A percentile compares a stretch with the other conserved stretches of the same genome.
Conservation (phyloP, 2,329 filamentous ascomycete genomes). For the Akanthomyces dipterigenus region DNA sequence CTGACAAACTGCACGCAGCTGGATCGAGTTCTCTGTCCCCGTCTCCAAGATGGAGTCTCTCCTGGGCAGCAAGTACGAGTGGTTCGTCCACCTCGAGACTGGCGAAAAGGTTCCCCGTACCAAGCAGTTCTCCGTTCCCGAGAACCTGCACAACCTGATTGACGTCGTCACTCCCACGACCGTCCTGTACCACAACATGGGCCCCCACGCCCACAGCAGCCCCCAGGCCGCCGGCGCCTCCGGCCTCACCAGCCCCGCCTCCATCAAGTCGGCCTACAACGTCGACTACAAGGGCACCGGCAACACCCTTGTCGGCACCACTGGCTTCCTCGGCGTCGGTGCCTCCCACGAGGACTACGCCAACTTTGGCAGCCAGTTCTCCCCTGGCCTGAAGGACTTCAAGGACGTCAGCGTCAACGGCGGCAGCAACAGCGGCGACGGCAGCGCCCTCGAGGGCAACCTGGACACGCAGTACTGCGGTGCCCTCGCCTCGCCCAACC, state of each 20-base stretch:
- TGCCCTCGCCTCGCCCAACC: slow-evolving; percentile 12
- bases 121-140: slow-evolving; percentile 15
- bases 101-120: slow-evolving; percentile 11
- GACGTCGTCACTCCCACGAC: slow-evolving; percentile 16
- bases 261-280: slow-evolving; percentile 13
- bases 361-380: slow-evolving; percentile 3
- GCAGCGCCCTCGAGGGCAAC: slow-evolving; percentile 14
- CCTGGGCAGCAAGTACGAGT: slow-evolving; percentile 8
- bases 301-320: slow-evolving; percentile 12
- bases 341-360: slow-evolving; percentile 12
- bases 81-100: slow-evolving; percentile 6
- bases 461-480: slow-evolving; percentile 14
- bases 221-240: not conserved
- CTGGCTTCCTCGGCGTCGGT: slow-evolving; percentile 12
- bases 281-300: slow-evolving; percentile 14
- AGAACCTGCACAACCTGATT: slow-evolving; percentile 13
- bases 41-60: slow-evolving; percentile 11
- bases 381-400: slow-evolving; percentile 9
- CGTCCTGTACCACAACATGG: slow-evolving; percentile 11
- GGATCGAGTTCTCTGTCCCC: slow-evolving; percentile 10
- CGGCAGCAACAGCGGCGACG: slow-evolving; percentile 9
- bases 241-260: slow-evolving; percentile 11
- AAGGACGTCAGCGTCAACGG: slow-evolving; percentile 10
- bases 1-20: not conserved
- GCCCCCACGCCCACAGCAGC: not conserved